Evolutionary conservation across 1,284 basidiomycete species (phyloP).

Genomic region (Trichosporon ovoides): DNA sequence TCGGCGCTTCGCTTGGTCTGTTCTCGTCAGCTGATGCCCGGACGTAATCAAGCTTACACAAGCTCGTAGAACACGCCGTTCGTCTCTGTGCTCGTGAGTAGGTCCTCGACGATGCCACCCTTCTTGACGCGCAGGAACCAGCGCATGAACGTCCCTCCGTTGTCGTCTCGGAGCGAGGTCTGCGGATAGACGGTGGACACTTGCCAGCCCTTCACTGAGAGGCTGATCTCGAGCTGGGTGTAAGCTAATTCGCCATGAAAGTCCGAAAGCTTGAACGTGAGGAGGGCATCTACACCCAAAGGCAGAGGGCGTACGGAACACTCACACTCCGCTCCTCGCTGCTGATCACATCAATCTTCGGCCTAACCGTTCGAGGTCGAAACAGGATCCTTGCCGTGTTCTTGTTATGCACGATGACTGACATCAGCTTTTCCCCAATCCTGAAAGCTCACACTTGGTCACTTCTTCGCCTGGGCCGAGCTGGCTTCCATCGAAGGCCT

Average conservation of each 20-base stretch:
- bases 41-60: conserved; percentile 21
- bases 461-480: conserved; percentile 39
- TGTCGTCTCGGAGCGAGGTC: conserved; percentile 32
- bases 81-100: conserved; percentile 35
- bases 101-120: conserved; percentile 38
- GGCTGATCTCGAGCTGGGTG: conserved; percentile 36
- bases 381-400: conserved; percentile 37
- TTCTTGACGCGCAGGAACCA: conserved; percentile 42
- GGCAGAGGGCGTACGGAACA: too few species aligned
- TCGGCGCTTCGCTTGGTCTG: conserved; percentile 13
- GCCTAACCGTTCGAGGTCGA: conserved; percentile 35
- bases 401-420: conserved; percentile 32
- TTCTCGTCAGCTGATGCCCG: not conserved
- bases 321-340: conserved; percentile 34
- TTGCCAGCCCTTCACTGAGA: conserved; percentile 40
- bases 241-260: too few species aligned
- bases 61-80: conserved; percentile 39
- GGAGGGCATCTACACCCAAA: too few species aligned
- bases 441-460: conserved; percentile 33
- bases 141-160: conserved; percentile 26
- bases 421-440: not conserved
- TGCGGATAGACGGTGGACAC: conserved; percentile 38
- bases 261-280: too few species aligned
- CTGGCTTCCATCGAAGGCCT: conserved; percentile 35
- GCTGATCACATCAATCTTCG: conserved; percentile 37